Evolutionary conservation across 169 alveolate species (phyloP), one percentile per base, ranked within the genome.

Genomic region (Plasmodium gonderi): DNA sequence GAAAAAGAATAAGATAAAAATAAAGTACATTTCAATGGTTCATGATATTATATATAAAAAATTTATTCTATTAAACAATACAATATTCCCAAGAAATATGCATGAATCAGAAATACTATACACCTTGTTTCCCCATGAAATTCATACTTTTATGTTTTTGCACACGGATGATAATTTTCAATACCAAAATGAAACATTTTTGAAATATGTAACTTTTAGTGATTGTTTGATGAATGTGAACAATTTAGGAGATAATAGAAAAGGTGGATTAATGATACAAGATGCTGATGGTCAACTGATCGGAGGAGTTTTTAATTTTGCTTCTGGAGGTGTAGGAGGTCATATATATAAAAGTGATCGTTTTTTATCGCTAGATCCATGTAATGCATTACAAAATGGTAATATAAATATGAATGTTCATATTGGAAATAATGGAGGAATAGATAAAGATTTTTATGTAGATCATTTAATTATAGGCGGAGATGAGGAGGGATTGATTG

Each of bases 21-120:
- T 87, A 7, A 77, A 76, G 68, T 87, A 87, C 51, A 77, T 87
- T 14, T 87, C 93, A 3, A 87, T 87, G 93, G 80, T 87, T 23
- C 90, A 87, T 31, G 93, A 87, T 45, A 77, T 74, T 1, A 77
- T 87, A 60, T 87, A 87, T 68, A 77, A 87, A 29, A 74, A 87
- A 45, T 87, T 60, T 75, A 87, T 87, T 42, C 79, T 87, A 6
- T 51, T 74, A 47, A 87, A 79, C 11, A 74, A 87, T 42, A 87
- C 87, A 14, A 76, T 87, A 14, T 87, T 76, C 44, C 93, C 93
- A 12, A 23, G 87, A 42, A 49, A 87, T 49, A 9, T 60, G 3
- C 87, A 87, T 31, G 89, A 77, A 26, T 49, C 93, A 3, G 89
- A 87, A 77, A 87, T 87, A 20, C 17, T 87, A 20, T 87, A 51